Evolutionary conservation across 73 alveolate genomes (phyloP).

Genomic region (Paramecium sexaurelia): DNA sequence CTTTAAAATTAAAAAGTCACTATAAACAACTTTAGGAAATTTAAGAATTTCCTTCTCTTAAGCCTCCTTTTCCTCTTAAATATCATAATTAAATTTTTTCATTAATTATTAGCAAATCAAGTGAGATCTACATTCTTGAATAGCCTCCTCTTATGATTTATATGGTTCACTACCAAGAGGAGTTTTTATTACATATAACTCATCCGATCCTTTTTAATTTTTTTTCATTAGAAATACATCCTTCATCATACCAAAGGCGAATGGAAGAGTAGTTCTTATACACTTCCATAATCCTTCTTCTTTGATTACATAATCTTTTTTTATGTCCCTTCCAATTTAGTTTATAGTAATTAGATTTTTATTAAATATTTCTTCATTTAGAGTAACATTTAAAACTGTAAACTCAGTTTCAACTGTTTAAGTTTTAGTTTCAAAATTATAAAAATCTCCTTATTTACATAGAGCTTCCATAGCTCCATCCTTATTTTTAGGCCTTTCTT

Average conservation of each 20-base stretch:
- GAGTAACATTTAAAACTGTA: conserved; percentile 2
- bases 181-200: conserved; percentile 45
- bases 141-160: neutral
- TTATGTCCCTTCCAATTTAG: neutral
- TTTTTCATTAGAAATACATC: conserved; percentile 40
- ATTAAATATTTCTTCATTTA: neutral
- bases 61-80: neutral
- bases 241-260: conserved; percentile 60
- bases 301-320: neutral
- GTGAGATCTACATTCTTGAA: conserved; percentile 48
- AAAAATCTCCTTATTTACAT: conserved; percentile 7
- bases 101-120: conserved; percentile 8
- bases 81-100: neutral
- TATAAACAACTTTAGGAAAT: conserved; percentile 1
- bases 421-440: neutral
- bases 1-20: conserved; percentile 17
- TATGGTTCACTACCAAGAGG: conserved; percentile 23
- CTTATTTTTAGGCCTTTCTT: conserved; percentile 5
- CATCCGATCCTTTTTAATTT: neutral
- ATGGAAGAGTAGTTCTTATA: conserved; percentile 16
- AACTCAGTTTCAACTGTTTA: neutral
- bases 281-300: conserved; percentile 11
- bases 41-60: neutral
- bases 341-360: neutral
- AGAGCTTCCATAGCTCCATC: conserved; percentile 57